Percentiles rank a stretch among this genome's conserved stretches.
These are phyloP conservation scores for Narthecium ossifragum DNA, from an alignment of 106 monocot genomes.

Conservation along the genomic window DNA sequence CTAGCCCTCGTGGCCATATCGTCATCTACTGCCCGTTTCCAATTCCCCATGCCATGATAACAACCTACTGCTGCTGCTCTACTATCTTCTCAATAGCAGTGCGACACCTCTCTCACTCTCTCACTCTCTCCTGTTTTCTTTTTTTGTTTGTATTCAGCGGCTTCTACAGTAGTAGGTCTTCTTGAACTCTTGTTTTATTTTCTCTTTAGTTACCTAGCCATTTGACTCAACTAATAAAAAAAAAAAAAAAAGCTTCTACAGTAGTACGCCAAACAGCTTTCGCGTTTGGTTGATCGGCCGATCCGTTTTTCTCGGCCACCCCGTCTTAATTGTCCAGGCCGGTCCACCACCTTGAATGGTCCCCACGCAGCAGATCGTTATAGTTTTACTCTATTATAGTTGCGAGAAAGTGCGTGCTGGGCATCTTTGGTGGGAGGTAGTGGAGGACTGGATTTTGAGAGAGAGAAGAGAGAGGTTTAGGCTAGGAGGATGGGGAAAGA, in stretches of 20 bases:
- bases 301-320: conserved; percentile 5
- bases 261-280: no score
- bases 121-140: background rate
- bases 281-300: no score
- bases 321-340: background rate
- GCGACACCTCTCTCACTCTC: background rate
- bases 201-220: no score
- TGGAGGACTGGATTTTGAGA: background rate
- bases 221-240: no score
- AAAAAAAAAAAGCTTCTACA: no score
- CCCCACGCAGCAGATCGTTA: background rate
- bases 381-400: background rate
- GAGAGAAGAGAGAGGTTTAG: background rate
- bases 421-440: background rate
- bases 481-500: conserved; percentile 17
- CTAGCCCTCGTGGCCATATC: no score
- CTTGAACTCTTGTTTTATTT: no score
- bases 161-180: no score
- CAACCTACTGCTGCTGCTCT: conserved; percentile 6
- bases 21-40: no score
- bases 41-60: conserved; percentile 2
- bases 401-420: background rate
- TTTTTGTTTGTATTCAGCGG: background rate
- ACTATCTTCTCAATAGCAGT: no score
- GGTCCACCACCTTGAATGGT: background rate